Evolutionary conservation across 371 early-diverging fungal genomes (phyloP), one percentile per base, ranked within the genome.

Genomic region (Apophysomyces ossiformis): DNA sequence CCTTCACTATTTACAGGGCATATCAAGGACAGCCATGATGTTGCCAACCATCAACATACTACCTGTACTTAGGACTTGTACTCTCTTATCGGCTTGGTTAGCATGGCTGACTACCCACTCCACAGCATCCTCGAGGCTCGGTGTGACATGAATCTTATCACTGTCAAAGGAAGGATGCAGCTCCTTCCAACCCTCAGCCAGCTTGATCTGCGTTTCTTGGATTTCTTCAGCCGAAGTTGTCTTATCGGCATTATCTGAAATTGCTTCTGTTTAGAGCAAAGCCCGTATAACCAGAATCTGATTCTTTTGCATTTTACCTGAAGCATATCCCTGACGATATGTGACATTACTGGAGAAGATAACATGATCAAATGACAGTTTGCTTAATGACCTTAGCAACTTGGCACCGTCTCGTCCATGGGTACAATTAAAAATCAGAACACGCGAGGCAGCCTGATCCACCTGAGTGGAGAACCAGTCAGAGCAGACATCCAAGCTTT

Each of bases 21-120:
- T 47, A 16, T 47, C 47, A 47, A 47, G 13, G 7, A 47, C 47
- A 18, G 18, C 47, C 18, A 18, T 47, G 47, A 91, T 86, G 18
- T 92, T 93, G 37, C 99, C 99, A 11, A 96, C 92, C 72, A 98
- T 81, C 68, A 96, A 93, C 67, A 98, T 73, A 73, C 95, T 95
- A n/a, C 99, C 99, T 1, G 98, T 96, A 35, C 92, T 93, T 44
- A 98, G 75, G 1, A 95, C 93, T 54, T 89, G 85, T 12, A 81
- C 67, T 12, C 74, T 61, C 36, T 70, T 63, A 36, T 67, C 70
- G 26, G 36, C 61, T 12, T 60, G 60, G 77, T 71, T n/a, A 60
- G 76, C 69, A 57, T 77, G 67, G 41, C 72, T 74, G 44, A 84
- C 75, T 38, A 88, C 77, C 71, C 85, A 83, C 7, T 87, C 85